Base-by-base conservation (phyloP, 2,329 filamentous ascomycete genomes). In the Parafenestella ontariensis region DNA sequence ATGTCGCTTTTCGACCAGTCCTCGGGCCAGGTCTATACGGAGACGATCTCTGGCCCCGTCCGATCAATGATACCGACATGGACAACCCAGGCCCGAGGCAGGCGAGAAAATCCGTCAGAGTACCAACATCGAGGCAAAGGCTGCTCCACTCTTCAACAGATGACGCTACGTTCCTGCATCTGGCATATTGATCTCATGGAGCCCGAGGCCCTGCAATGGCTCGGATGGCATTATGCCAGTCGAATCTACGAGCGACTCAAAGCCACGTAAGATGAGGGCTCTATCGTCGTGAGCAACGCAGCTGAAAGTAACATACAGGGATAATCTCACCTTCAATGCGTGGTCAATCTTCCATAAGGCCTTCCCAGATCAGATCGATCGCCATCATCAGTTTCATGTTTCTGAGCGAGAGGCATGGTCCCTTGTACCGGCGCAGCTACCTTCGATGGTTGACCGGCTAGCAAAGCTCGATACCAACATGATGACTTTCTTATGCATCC, bases 401-500 rank as follows among this genome's bases (percentile, higher is more conserved):
- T 47, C 46, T 21, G 54, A 54, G 15, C 4, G 29, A 31, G 42
- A 34, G 4, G 26, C 21, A 3, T 23, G 31, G 18, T 43, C 48
- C 11, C 28, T 20, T n/a, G 46, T 49, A 21, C 48, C 49, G 5
- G 45, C 41, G 11, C 49, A 62, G 40, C 52, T 65, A 5, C 51
- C 55, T 8, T 57, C 61, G 10, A 56, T 71, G 4, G 26, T 46
- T 9, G 39, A 49, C 10, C 56, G 61, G 6, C 42, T 71, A 5
- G 28, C 26, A 8, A 58, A 48, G 10, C 56, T 69, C 13, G 50
- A 65, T 0, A 37, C 49, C 20, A 37, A 52, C 40, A 51, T 52
- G 15, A n/a, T 68, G 15, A 61, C 65, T 4, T 59, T 65, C 21
- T 62, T 71, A 23, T 61, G 58, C 18, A 51, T 71, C 3, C 55